Percentiles rank a stretch among this genome's conserved stretches.
Conservation (phyloP, 148 eudicot species). For the Camellia japonica region DNA sequence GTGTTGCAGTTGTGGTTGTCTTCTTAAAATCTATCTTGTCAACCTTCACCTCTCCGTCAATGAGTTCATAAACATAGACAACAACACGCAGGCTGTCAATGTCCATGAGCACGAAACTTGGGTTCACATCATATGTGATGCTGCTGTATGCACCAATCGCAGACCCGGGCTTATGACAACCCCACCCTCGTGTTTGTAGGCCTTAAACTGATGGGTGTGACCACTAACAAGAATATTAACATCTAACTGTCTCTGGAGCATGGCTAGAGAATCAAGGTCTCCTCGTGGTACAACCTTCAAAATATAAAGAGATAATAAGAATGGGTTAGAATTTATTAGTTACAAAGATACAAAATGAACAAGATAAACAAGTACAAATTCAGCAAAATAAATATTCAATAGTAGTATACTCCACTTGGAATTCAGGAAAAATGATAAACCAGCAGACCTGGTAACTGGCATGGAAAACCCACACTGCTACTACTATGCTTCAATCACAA, state of each 20-base stretch:
- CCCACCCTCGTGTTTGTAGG: constrained; percentile 63
- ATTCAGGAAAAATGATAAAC: not conserved
- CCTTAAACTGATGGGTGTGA: constrained; percentile 88
- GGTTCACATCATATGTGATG: too few relatives aligned
- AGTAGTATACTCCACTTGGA: not conserved
- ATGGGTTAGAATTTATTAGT: not conserved
- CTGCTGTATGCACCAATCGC: too few relatives aligned
- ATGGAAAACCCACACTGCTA: too few relatives aligned
- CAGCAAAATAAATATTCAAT: too few relatives aligned
- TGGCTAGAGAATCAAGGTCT: constrained; percentile 80
- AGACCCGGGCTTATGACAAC: too few relatives aligned
- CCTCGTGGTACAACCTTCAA: constrained; percentile 80
- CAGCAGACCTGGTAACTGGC: not conserved
- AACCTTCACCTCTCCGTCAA: too few relatives aligned
- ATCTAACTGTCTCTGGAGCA: constrained; percentile 88
- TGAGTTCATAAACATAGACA: too few relatives aligned
- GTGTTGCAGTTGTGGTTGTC: not conserved
- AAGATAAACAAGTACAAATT: too few relatives aligned
- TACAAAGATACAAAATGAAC: not conserved
- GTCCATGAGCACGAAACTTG: too few relatives aligned
- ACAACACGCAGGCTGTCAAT: too few relatives aligned
- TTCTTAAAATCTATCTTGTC: too few relatives aligned
- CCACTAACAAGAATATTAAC: constrained; percentile 82
- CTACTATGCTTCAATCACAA: too few relatives aligned
- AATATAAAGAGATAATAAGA: not conserved